phyloP scores from a whole-genome alignment of 2,329 filamentous ascomycete species.

The Fusarium chaquense region DNA sequence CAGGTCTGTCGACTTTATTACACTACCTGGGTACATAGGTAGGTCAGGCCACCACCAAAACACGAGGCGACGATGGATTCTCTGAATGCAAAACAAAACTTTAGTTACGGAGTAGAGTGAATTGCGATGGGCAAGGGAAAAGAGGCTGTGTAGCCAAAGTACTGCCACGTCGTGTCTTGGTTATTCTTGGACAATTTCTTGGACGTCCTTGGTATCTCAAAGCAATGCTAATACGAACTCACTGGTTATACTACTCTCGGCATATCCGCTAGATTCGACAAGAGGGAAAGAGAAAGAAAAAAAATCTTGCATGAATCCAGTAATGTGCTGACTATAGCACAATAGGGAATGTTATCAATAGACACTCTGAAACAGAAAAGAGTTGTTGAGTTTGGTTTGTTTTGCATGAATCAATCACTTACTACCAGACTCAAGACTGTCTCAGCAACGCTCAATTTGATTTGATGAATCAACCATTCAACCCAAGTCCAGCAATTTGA shows the following conservation, averaged over 20 bases:
- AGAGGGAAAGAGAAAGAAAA: not conserved
- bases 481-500: constrained; percentile 18
- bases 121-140: constrained; percentile 11
- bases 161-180: constrained; percentile 15
- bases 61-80: not conserved
- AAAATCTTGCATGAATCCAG: constrained; percentile 8
- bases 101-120: not conserved
- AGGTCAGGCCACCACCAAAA: constrained; percentile 1
- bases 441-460: not conserved
- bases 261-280: constrained; percentile 8
- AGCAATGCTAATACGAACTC: not conserved
- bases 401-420: constrained; percentile 3
- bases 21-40: not conserved
- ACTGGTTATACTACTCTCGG: constrained; percentile 3
- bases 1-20: constrained; percentile 20
- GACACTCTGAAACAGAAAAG: constrained; percentile 8
- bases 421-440: not conserved
- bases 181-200: constrained; percentile 18
- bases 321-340: constrained; percentile 13
- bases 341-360: constrained; percentile 28
- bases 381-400: not conserved
- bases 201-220: not conserved
- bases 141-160: constrained; percentile 19
- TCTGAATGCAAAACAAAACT: not conserved
- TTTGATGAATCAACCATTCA: constrained; percentile 3